phyloP scores from a whole-genome alignment of 2,329 filamentous ascomycete genomes.

The Balansia obtecta region DNA sequence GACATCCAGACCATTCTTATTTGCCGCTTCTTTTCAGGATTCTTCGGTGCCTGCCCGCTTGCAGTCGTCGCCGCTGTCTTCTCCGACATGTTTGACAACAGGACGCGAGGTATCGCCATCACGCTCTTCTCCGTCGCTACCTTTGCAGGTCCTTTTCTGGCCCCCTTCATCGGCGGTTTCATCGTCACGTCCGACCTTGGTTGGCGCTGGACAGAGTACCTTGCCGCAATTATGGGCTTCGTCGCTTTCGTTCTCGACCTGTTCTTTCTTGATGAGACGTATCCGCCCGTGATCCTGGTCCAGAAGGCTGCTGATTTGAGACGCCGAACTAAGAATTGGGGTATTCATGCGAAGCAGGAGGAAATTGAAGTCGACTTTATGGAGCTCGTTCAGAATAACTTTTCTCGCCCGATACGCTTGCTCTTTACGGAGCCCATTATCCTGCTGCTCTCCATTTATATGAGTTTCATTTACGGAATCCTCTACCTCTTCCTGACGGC shows the following conservation, averaged over 20 bases:
- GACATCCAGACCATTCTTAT: conserved; percentile 59
- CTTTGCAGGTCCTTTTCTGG: conserved; percentile 54
- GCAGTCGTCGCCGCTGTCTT: conserved; percentile 60
- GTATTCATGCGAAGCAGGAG: conserved; percentile 59
- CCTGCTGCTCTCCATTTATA: conserved; percentile 54
- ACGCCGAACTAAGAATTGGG: conserved; percentile 54
- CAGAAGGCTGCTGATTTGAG: conserved; percentile 48
- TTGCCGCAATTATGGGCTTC: conserved; percentile 50
- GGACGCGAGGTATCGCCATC: conserved; percentile 39
- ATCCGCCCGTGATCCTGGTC: conserved; percentile 53
- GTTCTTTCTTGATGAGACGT: conserved; percentile 55
- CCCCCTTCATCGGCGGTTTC: conserved; percentile 58
- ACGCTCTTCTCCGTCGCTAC: conserved; percentile 35
- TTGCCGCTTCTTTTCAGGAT: conserved; percentile 61
- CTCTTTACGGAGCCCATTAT: conserved; percentile 60
- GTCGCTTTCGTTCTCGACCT: conserved; percentile 45
- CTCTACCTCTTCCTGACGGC: conserved; percentile 80
- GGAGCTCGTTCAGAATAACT: conserved; percentile 54
- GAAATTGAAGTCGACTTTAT: conserved; percentile 55
- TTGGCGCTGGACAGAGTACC: conserved; percentile 64
- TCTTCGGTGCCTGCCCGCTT: conserved; percentile 57
- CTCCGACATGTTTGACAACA: conserved; percentile 59
- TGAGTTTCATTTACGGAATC: conserved; percentile 64
- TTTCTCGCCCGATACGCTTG: conserved; percentile 51
- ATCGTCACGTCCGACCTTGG: conserved; percentile 49